Conservation (phyloP, 345 rosid species). For the Melaleuca alternifolia region DNA sequence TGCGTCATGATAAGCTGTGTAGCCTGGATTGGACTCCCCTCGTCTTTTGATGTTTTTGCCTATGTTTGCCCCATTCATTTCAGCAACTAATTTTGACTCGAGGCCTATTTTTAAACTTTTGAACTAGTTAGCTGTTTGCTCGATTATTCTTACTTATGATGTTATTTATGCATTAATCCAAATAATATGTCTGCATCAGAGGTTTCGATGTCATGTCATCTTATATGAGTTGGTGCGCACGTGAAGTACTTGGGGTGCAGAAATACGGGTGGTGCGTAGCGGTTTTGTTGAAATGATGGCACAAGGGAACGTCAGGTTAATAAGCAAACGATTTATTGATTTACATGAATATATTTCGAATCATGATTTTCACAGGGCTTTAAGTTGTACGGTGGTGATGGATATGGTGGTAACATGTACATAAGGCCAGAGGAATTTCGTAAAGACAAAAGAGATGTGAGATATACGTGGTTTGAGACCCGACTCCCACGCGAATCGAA, state of each 20-base stretch:
- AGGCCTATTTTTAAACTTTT: too few relatives aligned
- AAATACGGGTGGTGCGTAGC: background rate
- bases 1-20: too few relatives aligned
- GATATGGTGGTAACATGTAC: background rate
- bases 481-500: background rate
- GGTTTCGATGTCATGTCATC: background rate
- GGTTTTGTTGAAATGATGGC: too few relatives aligned
- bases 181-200: background rate
- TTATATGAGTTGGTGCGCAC: background rate
- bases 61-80: too few relatives aligned
- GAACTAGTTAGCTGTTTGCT: too few relatives aligned
- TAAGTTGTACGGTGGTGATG: background rate
- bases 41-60: too few relatives aligned
- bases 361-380: background rate
- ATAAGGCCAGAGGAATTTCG: background rate
- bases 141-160: too few relatives aligned
- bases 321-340: background rate
- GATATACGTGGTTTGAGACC: background rate
- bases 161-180: background rate
- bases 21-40: too few relatives aligned
- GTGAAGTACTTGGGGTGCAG: background rate
- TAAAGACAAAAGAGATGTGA: background rate
- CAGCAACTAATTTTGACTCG: too few relatives aligned
- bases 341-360: background rate
- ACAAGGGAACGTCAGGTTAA: background rate